These are phyloP conservation scores for Penicillium argentinense DNA, from an alignment of 495 filamentous ascomycete species.

Conservation along the genomic window DNA sequence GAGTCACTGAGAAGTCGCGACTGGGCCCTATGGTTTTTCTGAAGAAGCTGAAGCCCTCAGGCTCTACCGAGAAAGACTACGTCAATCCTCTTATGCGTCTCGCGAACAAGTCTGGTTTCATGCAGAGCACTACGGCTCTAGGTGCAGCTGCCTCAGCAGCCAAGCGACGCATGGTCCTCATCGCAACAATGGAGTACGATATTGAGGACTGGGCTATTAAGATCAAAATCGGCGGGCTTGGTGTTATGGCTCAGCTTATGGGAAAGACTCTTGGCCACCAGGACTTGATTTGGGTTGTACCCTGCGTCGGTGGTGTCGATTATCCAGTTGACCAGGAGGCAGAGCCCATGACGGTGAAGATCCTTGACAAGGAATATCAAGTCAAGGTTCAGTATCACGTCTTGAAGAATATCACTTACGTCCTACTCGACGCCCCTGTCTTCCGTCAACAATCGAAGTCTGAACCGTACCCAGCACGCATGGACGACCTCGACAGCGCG, in stretches of 20 bases:
- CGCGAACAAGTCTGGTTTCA: conserved; percentile 43
- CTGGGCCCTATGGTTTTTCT: conserved; percentile 39
- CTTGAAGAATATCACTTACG: conserved; percentile 69
- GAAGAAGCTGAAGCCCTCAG: conserved; percentile 28
- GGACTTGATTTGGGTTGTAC: conserved; percentile 72
- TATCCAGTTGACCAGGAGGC: conserved; percentile 61
- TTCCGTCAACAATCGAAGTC: conserved; percentile 70
- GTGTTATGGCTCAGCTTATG: conserved; percentile 72
- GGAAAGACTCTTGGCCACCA: conserved; percentile 66
- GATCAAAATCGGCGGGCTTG: conserved; percentile 72
- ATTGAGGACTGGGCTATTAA: conserved; percentile 73
- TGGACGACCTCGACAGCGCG: conserved; percentile 71
- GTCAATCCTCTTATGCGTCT: conserved; percentile 32
- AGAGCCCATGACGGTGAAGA: conserved; percentile 62
- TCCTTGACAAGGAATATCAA: conserved; percentile 62
- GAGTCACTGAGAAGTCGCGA: conserved; percentile 51
- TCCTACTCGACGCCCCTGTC: conserved; percentile 67
- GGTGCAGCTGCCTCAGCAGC: conserved; percentile 34
- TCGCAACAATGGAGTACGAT: conserved; percentile 73
- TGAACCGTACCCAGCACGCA: conserved; percentile 68
- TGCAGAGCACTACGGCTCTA: conserved; percentile 43
- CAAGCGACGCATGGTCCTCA: conserved; percentile 56
- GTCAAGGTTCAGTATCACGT: conserved; percentile 67
- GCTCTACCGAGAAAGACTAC: conserved; percentile 7
- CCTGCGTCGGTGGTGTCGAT: conserved; percentile 66